Percentiles rank a stretch among this genome's conserved stretches.
phyloP scores from a whole-genome alignment of 1,139 yeast genomes.

The Blastobotrys illinoisensis region DNA sequence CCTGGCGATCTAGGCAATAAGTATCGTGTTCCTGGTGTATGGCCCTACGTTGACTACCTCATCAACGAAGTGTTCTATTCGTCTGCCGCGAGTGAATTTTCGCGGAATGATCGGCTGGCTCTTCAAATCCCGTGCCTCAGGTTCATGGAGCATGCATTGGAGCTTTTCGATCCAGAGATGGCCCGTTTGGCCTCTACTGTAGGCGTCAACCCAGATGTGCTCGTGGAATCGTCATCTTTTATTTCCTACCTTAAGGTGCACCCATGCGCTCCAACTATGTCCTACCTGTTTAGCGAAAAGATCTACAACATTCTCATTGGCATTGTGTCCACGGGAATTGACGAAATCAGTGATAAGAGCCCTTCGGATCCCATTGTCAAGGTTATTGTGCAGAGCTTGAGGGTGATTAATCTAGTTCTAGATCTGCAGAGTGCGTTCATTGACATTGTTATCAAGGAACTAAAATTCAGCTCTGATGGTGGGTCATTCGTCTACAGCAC shows the following conservation, averaged over 20 bases:
- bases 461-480: constrained; percentile 14
- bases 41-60: constrained; percentile 76
- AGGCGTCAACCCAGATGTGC: constrained; percentile 45
- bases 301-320: constrained; percentile 52
- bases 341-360: constrained; percentile 42
- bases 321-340: constrained; percentile 53
- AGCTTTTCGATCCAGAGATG: constrained; percentile 59
- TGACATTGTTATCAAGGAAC: constrained; percentile 25
- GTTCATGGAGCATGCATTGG: constrained; percentile 49
- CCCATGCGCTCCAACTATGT: constrained; percentile 63
- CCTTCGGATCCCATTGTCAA: constrained; percentile 33
- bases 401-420: constrained; percentile 46
- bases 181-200: constrained; percentile 43
- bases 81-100: constrained; percentile 32
- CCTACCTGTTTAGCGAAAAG: constrained; percentile 54
- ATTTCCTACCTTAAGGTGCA: constrained; percentile 46
- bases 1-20: constrained; percentile 61
- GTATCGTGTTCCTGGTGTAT: constrained; percentile 61
- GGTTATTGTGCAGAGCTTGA: constrained; percentile 36
- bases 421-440: constrained; percentile 44
- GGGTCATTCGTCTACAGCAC: constrained; percentile 41
- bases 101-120: constrained; percentile 37
- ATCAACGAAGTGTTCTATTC: constrained; percentile 59
- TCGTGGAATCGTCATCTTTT: constrained; percentile 41
- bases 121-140: constrained; percentile 52